Evolutionary conservation across 2,329 filamentous ascomycete genomes (phyloP).

Genomic region (Cryphonectria parasitica): DNA sequence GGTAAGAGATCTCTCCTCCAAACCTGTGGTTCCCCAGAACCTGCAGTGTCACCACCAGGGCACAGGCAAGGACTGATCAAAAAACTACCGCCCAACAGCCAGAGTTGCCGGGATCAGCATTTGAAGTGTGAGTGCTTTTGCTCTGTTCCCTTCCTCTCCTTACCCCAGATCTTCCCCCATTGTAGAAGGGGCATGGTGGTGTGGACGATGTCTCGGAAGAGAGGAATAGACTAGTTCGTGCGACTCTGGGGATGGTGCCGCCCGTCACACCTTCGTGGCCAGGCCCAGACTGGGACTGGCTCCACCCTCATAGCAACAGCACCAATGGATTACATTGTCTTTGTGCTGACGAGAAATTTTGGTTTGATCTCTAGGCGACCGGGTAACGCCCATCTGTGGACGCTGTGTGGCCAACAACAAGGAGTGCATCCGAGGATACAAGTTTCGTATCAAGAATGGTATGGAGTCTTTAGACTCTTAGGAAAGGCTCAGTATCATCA

Average conservation of each 20-base stretch:
- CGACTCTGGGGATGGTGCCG: neutral
- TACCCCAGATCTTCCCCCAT: constrained; percentile 1
- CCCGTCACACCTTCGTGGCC: neutral
- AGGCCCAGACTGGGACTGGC: constrained; percentile 4
- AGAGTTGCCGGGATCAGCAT: constrained; percentile 52
- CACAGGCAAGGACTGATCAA: constrained; percentile 1
- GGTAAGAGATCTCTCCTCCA: constrained; percentile 16
- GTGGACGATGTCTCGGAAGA: neutral
- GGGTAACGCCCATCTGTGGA: constrained; percentile 40
- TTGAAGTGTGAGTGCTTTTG: constrained; percentile 46
- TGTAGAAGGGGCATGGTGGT: neutral
- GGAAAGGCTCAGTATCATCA: neutral
- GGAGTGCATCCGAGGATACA: constrained; percentile 39
- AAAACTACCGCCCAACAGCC: constrained; percentile 36
- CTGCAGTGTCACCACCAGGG: neutral
- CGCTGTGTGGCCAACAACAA: constrained; percentile 36
- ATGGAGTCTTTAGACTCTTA: neutral
- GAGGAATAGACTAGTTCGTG: neutral
- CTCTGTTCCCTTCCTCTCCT: neutral
- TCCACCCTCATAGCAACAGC: neutral
- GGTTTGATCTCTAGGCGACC: constrained; percentile 41
- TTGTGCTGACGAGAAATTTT: constrained; percentile 9
- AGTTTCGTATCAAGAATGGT: constrained; percentile 39
- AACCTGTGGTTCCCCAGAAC: neutral
- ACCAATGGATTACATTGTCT: neutral